Percentiles rank a stretch among this genome's conserved stretches.
Conservation (phyloP, 116 monocot genomes). For the Thalassia testudinum region DNA sequence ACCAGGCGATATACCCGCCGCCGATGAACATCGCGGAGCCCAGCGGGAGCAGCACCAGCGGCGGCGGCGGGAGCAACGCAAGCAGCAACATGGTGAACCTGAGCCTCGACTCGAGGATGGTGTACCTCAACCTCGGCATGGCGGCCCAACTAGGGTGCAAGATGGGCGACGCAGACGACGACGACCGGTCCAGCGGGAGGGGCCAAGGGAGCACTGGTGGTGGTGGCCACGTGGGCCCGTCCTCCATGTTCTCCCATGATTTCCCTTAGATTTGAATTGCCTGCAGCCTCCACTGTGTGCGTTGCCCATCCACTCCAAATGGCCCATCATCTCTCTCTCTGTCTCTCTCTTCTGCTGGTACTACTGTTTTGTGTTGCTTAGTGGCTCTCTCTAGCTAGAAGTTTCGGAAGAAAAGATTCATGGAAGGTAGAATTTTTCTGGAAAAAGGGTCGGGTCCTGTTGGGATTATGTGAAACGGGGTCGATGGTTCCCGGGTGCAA, state of each 20-base stretch:
- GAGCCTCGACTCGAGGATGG: constrained; percentile 49
- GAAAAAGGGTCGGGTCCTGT: too few species aligned
- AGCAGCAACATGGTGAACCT: constrained; percentile 23
- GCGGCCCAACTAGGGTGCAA: constrained; percentile 40
- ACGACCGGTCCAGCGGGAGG: constrained; percentile 13
- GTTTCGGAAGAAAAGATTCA: neutral
- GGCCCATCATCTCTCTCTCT: neutral
- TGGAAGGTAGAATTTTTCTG: too few species aligned
- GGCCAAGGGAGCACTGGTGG: constrained; percentile 16
- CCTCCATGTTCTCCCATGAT: constrained; percentile 38
- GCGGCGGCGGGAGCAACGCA: neutral
- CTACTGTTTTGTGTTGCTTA: neutral
- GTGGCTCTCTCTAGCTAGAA: neutral
- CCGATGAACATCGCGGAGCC: constrained; percentile 9
- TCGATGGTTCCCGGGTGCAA: too few species aligned
- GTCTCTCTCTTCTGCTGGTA: neutral
- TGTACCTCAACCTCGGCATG: constrained; percentile 61
- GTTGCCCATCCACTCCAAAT: neutral
- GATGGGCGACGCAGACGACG: constrained; percentile 21
- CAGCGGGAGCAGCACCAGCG: constrained; percentile 5
- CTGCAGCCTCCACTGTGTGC: neutral
- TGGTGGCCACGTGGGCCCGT: constrained; percentile 8
- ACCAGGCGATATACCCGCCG: constrained; percentile 11
- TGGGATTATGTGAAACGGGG: too few species aligned
- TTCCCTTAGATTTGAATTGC: constrained; percentile 26